Conservation (phyloP, 1,139 yeast genomes). For the Saccharomycopsis hybrid region DNA sequence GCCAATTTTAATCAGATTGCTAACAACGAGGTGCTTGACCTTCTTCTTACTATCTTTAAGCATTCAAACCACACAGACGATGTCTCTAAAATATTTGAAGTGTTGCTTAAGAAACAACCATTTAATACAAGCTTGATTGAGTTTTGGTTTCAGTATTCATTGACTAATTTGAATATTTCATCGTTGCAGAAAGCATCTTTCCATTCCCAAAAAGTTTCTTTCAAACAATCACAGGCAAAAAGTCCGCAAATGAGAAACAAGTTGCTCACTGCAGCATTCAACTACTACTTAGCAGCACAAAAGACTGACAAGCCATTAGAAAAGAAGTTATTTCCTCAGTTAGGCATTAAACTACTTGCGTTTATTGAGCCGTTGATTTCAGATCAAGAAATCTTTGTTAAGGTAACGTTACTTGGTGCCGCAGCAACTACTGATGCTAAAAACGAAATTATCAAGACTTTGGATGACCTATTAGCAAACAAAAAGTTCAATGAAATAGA, state of each 20-base stretch:
- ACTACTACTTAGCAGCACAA: slow-evolving; percentile 32
- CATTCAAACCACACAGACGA: slow-evolving; percentile 32
- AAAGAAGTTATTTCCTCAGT: slow-evolving; percentile 42
- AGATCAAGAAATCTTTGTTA: slow-evolving; percentile 57
- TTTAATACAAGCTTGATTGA: slow-evolving; percentile 34
- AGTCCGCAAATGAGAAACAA: slow-evolving; percentile 29
- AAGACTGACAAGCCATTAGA: slow-evolving; percentile 32
- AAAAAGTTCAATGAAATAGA: slow-evolving; percentile 31
- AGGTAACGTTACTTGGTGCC: slow-evolving; percentile 39
- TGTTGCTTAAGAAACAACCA: slow-evolving; percentile 50
- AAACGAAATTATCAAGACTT: slow-evolving; percentile 29
- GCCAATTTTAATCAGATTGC: slow-evolving; percentile 32
- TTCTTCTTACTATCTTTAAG: slow-evolving; percentile 22
- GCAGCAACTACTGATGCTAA: slow-evolving; percentile 32
- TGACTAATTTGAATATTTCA: slow-evolving; percentile 34
- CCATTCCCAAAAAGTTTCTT: slow-evolving; percentile 32
- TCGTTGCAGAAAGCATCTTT: slow-evolving; percentile 45
- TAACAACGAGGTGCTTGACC: slow-evolving; percentile 15
- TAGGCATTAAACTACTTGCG: slow-evolving; percentile 52
- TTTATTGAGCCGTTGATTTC: slow-evolving; percentile 37
- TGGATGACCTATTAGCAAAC: slow-evolving; percentile 27
- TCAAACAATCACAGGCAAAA: slow-evolving; percentile 19
- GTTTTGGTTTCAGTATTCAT: slow-evolving; percentile 44
- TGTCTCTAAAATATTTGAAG: slow-evolving; percentile 45
- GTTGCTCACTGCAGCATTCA: slow-evolving; percentile 44